Base-by-base conservation (phyloP, 2,329 filamentous ascomycete species). In the Endothia cerciana region DNA sequence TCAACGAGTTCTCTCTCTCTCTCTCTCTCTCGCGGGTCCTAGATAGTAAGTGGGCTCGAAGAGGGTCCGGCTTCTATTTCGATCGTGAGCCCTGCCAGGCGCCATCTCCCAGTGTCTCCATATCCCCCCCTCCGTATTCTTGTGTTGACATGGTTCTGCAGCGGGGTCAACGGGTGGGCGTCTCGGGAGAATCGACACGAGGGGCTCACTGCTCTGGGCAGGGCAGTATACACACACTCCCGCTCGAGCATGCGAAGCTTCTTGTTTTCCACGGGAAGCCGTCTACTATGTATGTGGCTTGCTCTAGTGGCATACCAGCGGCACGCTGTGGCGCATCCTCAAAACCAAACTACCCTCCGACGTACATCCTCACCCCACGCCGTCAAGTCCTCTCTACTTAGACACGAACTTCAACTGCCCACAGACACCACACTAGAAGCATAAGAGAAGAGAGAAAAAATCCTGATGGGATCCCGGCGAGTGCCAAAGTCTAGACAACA, bases 221-320 rank as follows among this genome's bases (percentile, higher is more conserved):
- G n/a, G n/a, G n/a, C n/a, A n/a, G n/a, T n/a, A n/a, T n/a, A n/a
- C n/a, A n/a, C n/a, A n/a, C n/a, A 25, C 45, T 49, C 6, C 25
- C 45, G 45, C 45, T 53, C 30, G 49, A 53, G 45, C 10, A 49
- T 49, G 45, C 45, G 45, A 49, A 49, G 25, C 45, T 49, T 49
- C 25, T 49, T 51, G 17, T 28, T 22, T 51, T 30, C 47, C 7
- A 28, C 25, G 11, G 22, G 6, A 28, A 49, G 22, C 22, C 22
- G n/a, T 36, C 51, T 15, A n/a, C n/a, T n/a, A n/a, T n/a, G n/a
- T n/a, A 36, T 28, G 30, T 36, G 19, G 51, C 51, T 36, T 55
- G 30, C 51, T 17, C n/a, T 36, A 36, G 51, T 55, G 5, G 17
- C 17, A 13, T 30, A 53, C 17, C 30, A 4, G 36, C n/a, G n/a